Conservation (phyloP, 1,284 basidiomycete genomes). For the Tilletia indica region DNA sequence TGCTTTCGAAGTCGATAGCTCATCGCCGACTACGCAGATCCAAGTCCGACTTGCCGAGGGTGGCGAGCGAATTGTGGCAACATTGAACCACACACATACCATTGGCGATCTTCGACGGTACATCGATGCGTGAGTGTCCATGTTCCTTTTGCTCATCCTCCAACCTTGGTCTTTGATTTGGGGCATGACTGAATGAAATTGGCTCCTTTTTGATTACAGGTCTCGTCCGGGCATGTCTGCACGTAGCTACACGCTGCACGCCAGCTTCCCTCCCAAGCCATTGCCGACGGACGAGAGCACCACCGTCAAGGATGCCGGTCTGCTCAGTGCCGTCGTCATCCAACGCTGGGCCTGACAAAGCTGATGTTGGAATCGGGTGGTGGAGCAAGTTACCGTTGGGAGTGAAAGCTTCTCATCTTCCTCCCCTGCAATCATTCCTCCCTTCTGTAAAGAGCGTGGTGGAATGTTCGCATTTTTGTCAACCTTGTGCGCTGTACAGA, state of each 20-base stretch:
- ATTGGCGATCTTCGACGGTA: constrained; percentile 80
- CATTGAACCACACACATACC: constrained; percentile 90
- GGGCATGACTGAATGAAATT: not conserved
- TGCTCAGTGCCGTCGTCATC: constrained; percentile 51
- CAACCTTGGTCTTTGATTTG: too few species aligned
- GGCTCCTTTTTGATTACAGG: constrained; percentile 18
- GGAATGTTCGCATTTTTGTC: too few species aligned
- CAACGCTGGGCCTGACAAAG: constrained; percentile 39
- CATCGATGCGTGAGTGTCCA: constrained; percentile 76
- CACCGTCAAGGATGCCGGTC: constrained; percentile 46
- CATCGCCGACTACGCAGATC: constrained; percentile 80
- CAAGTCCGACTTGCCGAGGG: constrained; percentile 81
- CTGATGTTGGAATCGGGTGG: constrained; percentile 19
- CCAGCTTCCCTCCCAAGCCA: constrained; percentile 53
- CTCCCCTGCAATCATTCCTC: too few species aligned
- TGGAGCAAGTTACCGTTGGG: not conserved
- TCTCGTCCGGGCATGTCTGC: constrained; percentile 45
- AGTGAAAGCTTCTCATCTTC: too few species aligned
- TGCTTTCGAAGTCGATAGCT: constrained; percentile 73
- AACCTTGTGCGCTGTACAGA: too few species aligned
- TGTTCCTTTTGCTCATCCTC: not conserved
- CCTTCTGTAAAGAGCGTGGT: too few species aligned
- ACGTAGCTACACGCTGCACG: constrained; percentile 42
- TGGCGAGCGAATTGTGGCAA: constrained; percentile 77
- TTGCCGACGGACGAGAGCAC: constrained; percentile 42